phyloP scores from a whole-genome alignment of 2,329 filamentous ascomycete genomes.

The Eutypa lata region DNA sequence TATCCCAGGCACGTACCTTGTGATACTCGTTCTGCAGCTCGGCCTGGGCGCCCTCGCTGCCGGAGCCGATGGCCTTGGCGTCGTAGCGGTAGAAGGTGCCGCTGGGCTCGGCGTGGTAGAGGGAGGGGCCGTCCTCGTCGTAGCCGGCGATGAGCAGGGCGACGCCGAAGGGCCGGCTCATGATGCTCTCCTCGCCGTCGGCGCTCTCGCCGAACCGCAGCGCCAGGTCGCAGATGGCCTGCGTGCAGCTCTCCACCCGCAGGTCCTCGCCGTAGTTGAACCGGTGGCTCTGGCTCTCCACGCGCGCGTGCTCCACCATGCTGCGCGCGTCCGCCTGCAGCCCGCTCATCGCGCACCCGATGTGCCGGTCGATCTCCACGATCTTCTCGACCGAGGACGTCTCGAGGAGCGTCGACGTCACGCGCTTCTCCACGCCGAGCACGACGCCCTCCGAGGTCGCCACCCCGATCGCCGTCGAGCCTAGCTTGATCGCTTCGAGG shows the following conservation, averaged over 20 bases:
- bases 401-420: conserved; percentile 95
- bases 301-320: conserved; percentile 97
- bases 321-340: conserved; percentile 95
- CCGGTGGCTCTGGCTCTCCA: conserved; percentile 93
- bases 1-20: conserved; percentile 56
- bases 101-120: conserved; percentile 97
- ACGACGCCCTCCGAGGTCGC: conserved; percentile 94
- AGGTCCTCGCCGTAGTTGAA: conserved; percentile 98
- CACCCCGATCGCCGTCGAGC: conserved; percentile 96
- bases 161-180: conserved; percentile 96
- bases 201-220: conserved; percentile 96
- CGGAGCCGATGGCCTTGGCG: conserved; percentile 96
- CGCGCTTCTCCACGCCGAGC: conserved; percentile 97
- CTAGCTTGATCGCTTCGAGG: conserved; percentile 98
- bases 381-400: conserved; percentile 99
- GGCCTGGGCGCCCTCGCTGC: conserved; percentile 94
- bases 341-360: conserved; percentile 97
- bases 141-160: conserved; percentile 94
- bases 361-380: conserved; percentile 98
- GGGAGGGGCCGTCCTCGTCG: conserved; percentile 92
- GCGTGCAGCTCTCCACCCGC: conserved; percentile 94
- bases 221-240: conserved; percentile 96
- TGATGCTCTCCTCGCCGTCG: conserved; percentile 97
- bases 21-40: conserved; percentile 99
- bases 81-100: conserved; percentile 99